Evolutionary conservation across 2,329 filamentous ascomycete species (phyloP).

Genomic region (Colletotrichum graminicola): DNA sequence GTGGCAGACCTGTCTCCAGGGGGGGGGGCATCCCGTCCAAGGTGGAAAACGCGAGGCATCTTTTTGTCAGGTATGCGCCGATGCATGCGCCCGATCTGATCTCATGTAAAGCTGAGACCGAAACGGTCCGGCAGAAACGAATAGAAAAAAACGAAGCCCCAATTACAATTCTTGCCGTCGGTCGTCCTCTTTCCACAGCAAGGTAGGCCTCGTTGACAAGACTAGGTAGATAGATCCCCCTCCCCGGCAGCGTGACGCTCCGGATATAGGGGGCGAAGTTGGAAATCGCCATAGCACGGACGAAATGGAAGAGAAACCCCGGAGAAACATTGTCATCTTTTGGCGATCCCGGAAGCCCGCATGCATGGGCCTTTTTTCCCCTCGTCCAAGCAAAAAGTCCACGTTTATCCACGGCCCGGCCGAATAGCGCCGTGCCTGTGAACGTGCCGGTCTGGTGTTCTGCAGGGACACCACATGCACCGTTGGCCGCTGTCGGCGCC

Average conservation of each 20-base stretch:
- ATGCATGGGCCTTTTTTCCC: background rate
- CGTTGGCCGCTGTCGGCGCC: constrained; percentile 14
- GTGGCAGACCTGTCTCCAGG: constrained; percentile 18
- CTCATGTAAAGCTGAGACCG: constrained; percentile 15
- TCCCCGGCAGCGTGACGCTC: background rate
- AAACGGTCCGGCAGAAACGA: constrained; percentile 16
- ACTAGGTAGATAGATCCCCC: too few relatives aligned
- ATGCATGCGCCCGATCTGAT: constrained; percentile 1
- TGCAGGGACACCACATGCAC: background rate
- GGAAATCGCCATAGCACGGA: too few relatives aligned
- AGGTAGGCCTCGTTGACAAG: constrained; percentile 11
- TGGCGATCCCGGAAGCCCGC: background rate
- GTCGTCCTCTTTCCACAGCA: background rate
- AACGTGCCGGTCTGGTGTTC: background rate
- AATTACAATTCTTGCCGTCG: background rate
- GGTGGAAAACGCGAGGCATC: background rate
- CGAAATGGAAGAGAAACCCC: background rate
- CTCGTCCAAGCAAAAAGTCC: background rate
- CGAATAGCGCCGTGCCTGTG: background rate
- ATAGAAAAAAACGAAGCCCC: background rate
- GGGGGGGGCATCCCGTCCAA: background rate
- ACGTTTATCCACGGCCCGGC: constrained; percentile 1
- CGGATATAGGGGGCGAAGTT: background rate
- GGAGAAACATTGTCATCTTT: constrained; percentile 17
- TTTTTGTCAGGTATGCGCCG: background rate